These are phyloP conservation scores for Suhomyces choctaworum DNA, from an alignment of 1,139 yeast genomes.

Conservation along the genomic window DNA sequence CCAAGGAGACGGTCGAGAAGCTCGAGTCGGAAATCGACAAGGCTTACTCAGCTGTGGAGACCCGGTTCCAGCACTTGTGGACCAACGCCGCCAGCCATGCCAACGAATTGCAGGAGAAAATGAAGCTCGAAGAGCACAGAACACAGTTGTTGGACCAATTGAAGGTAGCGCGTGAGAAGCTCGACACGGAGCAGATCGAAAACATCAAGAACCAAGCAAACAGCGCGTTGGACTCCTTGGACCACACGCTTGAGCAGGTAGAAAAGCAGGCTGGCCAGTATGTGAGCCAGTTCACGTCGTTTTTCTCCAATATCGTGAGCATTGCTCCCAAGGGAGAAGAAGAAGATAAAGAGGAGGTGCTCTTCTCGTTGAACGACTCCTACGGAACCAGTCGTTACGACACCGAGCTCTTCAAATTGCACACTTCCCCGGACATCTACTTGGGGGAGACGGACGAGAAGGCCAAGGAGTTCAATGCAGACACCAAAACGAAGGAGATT, in stretches of 20 bases:
- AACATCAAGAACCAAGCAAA: constrained; percentile 46
- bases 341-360: constrained; percentile 21
- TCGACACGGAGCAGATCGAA: constrained; percentile 30
- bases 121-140: constrained; percentile 44
- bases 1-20: constrained; percentile 50
- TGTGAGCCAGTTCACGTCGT: constrained; percentile 56
- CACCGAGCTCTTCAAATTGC: constrained; percentile 42
- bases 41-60: constrained; percentile 48
- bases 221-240: constrained; percentile 62
- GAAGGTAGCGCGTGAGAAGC: constrained; percentile 28
- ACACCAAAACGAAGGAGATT: constrained; percentile 54
- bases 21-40: constrained; percentile 56
- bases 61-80: constrained; percentile 43
- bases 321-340: constrained; percentile 31
- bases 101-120: constrained; percentile 32
- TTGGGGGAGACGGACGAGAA: constrained; percentile 20
- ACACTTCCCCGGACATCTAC: constrained; percentile 30
- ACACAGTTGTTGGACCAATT: constrained; percentile 37
- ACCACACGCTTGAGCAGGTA: constrained; percentile 64
- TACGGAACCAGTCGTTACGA: constrained; percentile 47
- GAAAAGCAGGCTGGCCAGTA: constrained; percentile 65
- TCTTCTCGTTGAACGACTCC: constrained; percentile 28
- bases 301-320: constrained; percentile 54
- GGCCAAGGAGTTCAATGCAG: constrained; percentile 41
- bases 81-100: constrained; percentile 36